Conservation (phyloP, 2,329 filamentous ascomycete genomes). For the Dactylellina haptotyla region DNA sequence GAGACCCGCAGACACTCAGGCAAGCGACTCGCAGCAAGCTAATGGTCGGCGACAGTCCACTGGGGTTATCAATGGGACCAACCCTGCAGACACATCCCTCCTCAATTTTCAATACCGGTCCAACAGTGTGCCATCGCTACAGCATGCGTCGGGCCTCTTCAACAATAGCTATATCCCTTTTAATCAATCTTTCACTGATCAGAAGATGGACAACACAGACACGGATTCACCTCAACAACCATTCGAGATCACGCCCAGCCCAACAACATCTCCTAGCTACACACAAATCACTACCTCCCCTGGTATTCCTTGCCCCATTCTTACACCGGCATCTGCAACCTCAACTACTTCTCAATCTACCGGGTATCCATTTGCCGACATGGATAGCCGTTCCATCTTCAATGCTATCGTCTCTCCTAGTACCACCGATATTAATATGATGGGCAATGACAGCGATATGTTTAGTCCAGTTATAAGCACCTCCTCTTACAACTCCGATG, state of each 20-base stretch:
- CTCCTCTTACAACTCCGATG: slow-evolving; percentile 2
- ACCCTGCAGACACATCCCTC: background rate
- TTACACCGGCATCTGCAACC: background rate
- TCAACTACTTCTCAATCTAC: background rate
- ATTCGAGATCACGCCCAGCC: slow-evolving; percentile 33
- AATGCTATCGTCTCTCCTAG: background rate
- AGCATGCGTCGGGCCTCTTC: slow-evolving; percentile 18
- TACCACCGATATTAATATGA: slow-evolving; percentile 8
- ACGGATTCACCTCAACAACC: slow-evolving; percentile 5
- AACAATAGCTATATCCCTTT: background rate
- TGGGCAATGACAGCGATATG: background rate
- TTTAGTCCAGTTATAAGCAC: slow-evolving; percentile 2
- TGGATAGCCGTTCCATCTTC: background rate
- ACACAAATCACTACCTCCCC: slow-evolving; percentile 19
- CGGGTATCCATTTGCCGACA: background rate
- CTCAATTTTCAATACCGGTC: slow-evolving; percentile 13
- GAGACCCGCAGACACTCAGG: background rate
- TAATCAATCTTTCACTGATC: background rate
- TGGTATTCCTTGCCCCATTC: background rate
- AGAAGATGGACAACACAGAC: slow-evolving; percentile 11
- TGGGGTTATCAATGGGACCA: slow-evolving; percentile 18
- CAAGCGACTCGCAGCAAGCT: slow-evolving; percentile 2
- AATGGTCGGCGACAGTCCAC: slow-evolving; percentile 19
- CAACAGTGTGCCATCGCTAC: slow-evolving; percentile 9
- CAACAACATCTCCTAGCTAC: slow-evolving; percentile 20